Evolutionary conservation across 2,329 filamentous ascomycete species (phyloP).

Genomic region (Fusarium proliferatum): DNA sequence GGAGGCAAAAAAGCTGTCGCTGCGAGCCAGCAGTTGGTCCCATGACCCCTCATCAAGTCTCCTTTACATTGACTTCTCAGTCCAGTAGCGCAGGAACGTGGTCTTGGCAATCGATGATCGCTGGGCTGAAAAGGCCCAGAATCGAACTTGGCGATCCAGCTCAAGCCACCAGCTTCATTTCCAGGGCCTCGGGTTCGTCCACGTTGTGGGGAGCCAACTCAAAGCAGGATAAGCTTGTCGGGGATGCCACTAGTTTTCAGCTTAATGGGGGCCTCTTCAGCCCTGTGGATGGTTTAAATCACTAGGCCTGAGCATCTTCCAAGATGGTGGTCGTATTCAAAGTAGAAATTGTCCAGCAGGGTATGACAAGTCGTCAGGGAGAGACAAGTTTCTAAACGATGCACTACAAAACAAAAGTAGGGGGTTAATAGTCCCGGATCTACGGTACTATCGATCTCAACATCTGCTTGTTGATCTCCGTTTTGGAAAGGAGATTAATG

Average conservation of each 20-base stretch:
- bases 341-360: neutral
- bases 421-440: neutral
- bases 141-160: neutral
- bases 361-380: neutral
- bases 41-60: neutral
- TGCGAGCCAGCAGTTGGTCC: fast-evolving
- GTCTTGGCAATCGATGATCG: neutral
- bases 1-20: neutral
- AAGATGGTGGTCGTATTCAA: fast-evolving
- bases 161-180: slow-evolving; percentile 19
- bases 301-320: fast-evolving
- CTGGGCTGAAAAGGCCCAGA: neutral
- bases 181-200: neutral
- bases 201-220: neutral
- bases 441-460: neutral
- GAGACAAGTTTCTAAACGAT: neutral
- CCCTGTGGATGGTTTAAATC: neutral
- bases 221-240: neutral
- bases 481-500: slow-evolving; percentile 12
- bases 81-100: neutral
- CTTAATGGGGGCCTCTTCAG: neutral
- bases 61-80: neutral
- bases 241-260: neutral
- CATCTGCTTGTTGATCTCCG: slow-evolving; percentile 1
- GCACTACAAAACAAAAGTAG: neutral